A percentile compares a stretch with the other conserved stretches of the same genome.
These are phyloP conservation scores for Malus fusca DNA, from an alignment of 306 rosid species.

Conservation along the genomic window DNA sequence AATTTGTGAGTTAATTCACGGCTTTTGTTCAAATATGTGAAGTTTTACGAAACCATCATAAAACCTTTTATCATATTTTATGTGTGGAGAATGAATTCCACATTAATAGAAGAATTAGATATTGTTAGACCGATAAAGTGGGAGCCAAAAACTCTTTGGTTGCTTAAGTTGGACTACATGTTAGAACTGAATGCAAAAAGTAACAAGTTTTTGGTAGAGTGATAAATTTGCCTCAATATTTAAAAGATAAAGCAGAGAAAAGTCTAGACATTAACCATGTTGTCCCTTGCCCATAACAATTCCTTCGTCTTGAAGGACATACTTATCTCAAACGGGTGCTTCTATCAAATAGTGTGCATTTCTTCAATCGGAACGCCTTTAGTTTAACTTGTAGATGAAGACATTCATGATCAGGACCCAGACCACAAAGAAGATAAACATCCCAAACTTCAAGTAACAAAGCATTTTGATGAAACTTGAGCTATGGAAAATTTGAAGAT, in stretches of 20 bases:
- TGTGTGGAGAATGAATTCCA: no score
- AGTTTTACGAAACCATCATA: no score
- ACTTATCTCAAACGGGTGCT: slow-evolving; percentile 48
- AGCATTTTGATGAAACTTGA: slow-evolving; percentile 57
- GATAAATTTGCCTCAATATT: no score
- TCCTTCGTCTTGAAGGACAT: slow-evolving; percentile 7
- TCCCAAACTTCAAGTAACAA: slow-evolving; percentile 57
- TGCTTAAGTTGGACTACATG: no score
- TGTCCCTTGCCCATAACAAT: not conserved
- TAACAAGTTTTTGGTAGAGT: no score
- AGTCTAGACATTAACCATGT: not conserved
- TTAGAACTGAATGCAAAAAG: no score
- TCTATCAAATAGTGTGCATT: slow-evolving; percentile 45
- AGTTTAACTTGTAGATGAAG: slow-evolving; percentile 25
- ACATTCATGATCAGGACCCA: slow-evolving; percentile 15
- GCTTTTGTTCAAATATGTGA: no score
- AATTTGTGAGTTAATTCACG: no score
- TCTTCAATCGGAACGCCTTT: slow-evolving; percentile 72
- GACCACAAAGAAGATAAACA: slow-evolving; percentile 56
- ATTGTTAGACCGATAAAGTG: no score
- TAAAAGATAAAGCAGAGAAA: not conserved
- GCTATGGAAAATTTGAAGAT: slow-evolving; percentile 56
- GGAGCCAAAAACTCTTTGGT: no score
- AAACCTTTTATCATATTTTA: no score
- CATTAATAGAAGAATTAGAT: no score